Evolutionary conservation across 1,284 basidiomycete genomes (phyloP), one percentile per base, ranked within the genome.

Genomic region (Cutaneotrichosporon cyanovorans): DNA sequence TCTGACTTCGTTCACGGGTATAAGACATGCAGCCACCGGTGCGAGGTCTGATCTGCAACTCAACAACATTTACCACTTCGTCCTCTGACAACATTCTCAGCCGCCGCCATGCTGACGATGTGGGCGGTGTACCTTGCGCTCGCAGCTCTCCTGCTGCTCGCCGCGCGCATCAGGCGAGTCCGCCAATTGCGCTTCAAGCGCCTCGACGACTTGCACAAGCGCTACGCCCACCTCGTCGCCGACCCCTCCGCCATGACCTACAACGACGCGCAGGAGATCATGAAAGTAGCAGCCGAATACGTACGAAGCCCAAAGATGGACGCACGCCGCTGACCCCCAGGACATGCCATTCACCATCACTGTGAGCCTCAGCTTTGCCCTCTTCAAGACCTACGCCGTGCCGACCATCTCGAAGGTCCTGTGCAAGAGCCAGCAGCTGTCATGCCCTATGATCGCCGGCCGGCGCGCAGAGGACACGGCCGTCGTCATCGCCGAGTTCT

Each of bases 371-470:
- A 37, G 32, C 7, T 53, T 53, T 20, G 51, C 51, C 1, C 40
- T 53, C 8, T 53, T 53, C 51, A 48, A 49, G 41, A 53, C 51
- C 4, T 53, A 53, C 25, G 51, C 46, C 5, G 35, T 53, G 11
- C 46, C 46, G 6, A 40, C 44, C 25, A 53, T 53, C 40, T 46
- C 46, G 4, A 21, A 28, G 2, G 51, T 53, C 2, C 37, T 53
- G 16, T 40, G 40, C 46, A 48, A 49, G 30, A 43, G 40, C 3
- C 25, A 31, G n/a, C 40, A 53, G 46, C 51, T 53, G 8, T n/a
- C 40, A 9, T 28, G 16, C 6, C 23, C 34, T 0, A 40, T 35
- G 20, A 40, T 31, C 19, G 46, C 47, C 5, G 43, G 40, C 7
- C 46, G 51, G 3, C 40, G 51, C 21, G 51, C 51, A 10, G 51